These are phyloP conservation scores for Phytophthora palmivora DNA, from an alignment of 352 stramenopile species.

Conservation along the genomic window DNA sequence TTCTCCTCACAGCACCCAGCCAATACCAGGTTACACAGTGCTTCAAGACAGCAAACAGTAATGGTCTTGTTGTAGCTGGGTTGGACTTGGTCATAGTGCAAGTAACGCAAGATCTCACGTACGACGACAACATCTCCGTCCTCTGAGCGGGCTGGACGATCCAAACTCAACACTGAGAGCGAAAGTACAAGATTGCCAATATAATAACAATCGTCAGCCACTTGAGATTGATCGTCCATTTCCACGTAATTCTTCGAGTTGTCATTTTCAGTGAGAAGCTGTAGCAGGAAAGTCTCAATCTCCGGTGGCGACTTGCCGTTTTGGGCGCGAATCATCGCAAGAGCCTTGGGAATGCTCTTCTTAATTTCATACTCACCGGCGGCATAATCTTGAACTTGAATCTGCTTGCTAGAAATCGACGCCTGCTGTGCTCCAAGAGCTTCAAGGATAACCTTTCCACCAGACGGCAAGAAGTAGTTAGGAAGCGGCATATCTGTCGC, in stretches of 20 bases:
- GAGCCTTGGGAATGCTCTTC: constrained; percentile 78
- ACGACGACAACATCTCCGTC: constrained; percentile 61
- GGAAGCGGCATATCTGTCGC: constrained; percentile 85
- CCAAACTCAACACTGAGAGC: constrained; percentile 72
- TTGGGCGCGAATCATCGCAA: constrained; percentile 81
- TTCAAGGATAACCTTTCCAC: constrained; percentile 85
- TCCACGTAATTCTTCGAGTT: constrained; percentile 92
- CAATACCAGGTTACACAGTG: constrained; percentile 80
- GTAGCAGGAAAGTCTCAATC: constrained; percentile 82
- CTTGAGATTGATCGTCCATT: constrained; percentile 87
- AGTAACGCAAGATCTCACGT: constrained; percentile 76
- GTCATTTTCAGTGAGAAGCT: constrained; percentile 85
- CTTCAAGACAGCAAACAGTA: constrained; percentile 84
- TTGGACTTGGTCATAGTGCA: constrained; percentile 88
- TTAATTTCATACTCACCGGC: constrained; percentile 90
- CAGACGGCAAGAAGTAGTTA: constrained; percentile 88
- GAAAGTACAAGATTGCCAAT: constrained; percentile 80
- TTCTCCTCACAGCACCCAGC: constrained; percentile 74
- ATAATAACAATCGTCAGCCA: constrained; percentile 89
- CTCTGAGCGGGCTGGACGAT: constrained; percentile 56
- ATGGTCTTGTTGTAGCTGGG: constrained; percentile 85
- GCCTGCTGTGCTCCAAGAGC: constrained; percentile 78
- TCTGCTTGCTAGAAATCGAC: constrained; percentile 86
- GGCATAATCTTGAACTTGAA: constrained; percentile 87
- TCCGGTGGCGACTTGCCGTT: constrained; percentile 82